Evolutionary conservation across 306 rosid genomes (phyloP).

Genomic region (Acmispon strigosus): DNA sequence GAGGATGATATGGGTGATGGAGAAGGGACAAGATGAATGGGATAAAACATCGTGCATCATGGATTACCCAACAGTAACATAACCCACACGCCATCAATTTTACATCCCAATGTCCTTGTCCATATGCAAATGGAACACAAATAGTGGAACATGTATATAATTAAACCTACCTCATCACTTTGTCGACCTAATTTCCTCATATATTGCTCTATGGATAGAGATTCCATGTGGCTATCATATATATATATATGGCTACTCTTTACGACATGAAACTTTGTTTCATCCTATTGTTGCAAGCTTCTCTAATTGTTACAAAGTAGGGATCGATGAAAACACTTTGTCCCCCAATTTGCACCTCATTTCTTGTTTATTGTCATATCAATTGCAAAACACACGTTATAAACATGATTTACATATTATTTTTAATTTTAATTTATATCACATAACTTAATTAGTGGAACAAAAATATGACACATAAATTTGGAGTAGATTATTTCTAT

Average conservation of each 20-base stretch:
- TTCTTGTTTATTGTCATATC: too few relatives aligned
- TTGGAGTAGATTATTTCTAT: too few relatives aligned
- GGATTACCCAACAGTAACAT: conserved; percentile 33
- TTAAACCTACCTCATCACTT: not conserved
- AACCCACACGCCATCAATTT: conserved; percentile 29
- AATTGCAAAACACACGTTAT: not conserved
- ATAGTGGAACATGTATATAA: conserved; percentile 19
- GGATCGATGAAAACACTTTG: too few relatives aligned
- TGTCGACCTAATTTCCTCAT: not conserved
- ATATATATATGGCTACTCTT: not conserved
- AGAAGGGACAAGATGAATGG: conserved; percentile 38
- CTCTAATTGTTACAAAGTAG: not conserved
- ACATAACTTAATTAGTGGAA: too few relatives aligned
- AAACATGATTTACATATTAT: too few relatives aligned
- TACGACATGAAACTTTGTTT: conserved; percentile 8
- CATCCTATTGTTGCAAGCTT: not conserved
- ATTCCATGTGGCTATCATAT: not conserved
- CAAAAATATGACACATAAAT: too few relatives aligned
- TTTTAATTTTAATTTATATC: too few relatives aligned
- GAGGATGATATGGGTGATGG: conserved; percentile 6
- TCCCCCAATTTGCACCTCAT: too few relatives aligned
- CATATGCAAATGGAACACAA: conserved; percentile 27
- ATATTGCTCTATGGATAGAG: not conserved
- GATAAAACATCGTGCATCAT: conserved; percentile 32
- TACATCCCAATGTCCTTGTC: conserved; percentile 46